phyloP scores from a whole-genome alignment of 495 filamentous ascomycete species.

The Lasiosphaeriaceae sp. region DNA sequence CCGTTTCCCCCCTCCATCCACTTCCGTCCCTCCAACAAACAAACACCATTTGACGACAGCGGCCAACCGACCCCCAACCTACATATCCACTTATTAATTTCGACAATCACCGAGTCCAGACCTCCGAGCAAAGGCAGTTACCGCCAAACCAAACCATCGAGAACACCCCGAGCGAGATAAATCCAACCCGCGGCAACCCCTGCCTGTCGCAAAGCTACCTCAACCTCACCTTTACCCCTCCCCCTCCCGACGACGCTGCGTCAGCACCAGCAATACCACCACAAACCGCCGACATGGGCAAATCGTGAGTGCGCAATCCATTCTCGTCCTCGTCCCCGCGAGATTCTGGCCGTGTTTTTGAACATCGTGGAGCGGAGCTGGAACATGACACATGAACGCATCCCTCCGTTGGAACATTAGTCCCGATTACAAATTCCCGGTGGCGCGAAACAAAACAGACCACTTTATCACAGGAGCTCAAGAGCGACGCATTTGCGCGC shows the following conservation, averaged over 20 bases:
- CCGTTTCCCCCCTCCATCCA: neutral
- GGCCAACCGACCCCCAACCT: too few relatives aligned
- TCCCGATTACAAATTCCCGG: neutral
- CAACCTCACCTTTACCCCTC: neutral
- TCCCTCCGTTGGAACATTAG: too few relatives aligned
- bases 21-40: conserved; percentile 1
- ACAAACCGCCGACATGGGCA: conserved; percentile 35
- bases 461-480: neutral
- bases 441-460: neutral
- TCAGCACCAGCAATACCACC: neutral
- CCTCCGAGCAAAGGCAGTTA: too few relatives aligned
- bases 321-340: conserved; percentile 4
- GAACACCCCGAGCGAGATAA: too few relatives aligned
- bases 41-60: neutral
- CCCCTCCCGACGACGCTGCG: conserved; percentile 1
- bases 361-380: neutral
- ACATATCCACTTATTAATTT: too few relatives aligned
- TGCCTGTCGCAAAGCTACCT: neutral
- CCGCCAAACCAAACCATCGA: too few relatives aligned
- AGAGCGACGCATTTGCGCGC: neutral
- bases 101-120: too few relatives aligned
- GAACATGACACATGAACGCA: too few relatives aligned
- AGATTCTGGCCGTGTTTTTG: neutral
- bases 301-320: conserved; percentile 38
- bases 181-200: too few relatives aligned